phyloP scores from a whole-genome alignment of 257 asterid genomes.

The Cynanchum wilfordii region DNA sequence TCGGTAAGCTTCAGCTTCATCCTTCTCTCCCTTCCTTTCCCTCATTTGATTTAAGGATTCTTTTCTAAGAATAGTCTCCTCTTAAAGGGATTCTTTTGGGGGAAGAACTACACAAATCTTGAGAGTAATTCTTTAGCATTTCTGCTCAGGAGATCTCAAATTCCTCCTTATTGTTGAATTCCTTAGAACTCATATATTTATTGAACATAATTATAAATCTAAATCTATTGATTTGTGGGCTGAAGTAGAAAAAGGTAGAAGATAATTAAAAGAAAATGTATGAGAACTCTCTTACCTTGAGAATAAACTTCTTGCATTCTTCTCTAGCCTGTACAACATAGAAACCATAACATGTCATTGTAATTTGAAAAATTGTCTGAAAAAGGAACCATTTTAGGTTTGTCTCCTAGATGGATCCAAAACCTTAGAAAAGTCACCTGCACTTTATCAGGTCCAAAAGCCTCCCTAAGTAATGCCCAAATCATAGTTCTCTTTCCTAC shows the following conservation, averaged over 20 bases:
- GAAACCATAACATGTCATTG: not conserved
- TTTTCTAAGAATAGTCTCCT: not conserved
- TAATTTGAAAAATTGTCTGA: not conserved
- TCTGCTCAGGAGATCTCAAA: not conserved
- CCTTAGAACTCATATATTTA: not conserved
- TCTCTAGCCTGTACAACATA: constrained; percentile 33
- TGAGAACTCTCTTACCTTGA: constrained; percentile 25
- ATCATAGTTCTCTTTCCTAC: constrained; percentile 90
- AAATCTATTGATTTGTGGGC: not conserved
- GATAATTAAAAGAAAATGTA: not conserved
- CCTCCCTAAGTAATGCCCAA: constrained; percentile 63
- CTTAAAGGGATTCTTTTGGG: no score
- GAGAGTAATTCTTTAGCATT: not conserved
- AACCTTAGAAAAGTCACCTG: constrained; percentile 35
- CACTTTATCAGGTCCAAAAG: constrained; percentile 46
- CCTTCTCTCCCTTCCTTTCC: not conserved
- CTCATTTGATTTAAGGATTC: not conserved
- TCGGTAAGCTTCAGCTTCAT: not conserved
- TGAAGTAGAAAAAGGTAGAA: not conserved
- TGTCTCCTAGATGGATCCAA: not conserved
- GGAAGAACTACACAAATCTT: not conserved
- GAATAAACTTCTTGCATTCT: constrained; percentile 33
- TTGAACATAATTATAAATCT: not conserved
- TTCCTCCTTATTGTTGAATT: not conserved
- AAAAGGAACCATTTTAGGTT: not conserved